Percentiles rank a stretch among this genome's conserved stretches.
Evolutionary conservation across 345 rosid genomes (phyloP).

Genomic region (Barbarea vulgaris): DNA sequence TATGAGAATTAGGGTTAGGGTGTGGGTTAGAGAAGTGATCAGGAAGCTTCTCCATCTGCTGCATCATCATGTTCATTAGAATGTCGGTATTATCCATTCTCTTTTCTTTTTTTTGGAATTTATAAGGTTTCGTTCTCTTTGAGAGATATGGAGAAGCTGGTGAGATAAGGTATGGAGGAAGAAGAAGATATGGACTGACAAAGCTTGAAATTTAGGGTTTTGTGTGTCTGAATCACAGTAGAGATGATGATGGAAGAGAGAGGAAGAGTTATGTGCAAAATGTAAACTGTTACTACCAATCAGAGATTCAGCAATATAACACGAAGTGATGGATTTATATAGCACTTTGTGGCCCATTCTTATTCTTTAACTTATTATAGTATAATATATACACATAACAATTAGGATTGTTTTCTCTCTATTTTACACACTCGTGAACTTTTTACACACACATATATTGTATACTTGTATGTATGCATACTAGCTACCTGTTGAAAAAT

Average conservation of each 20-base stretch:
- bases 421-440: neutral
- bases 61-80: constrained; percentile 57
- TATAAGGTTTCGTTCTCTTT: constrained; percentile 6
- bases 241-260: constrained; percentile 31
- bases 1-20: constrained; percentile 31
- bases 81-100: constrained; percentile 39
- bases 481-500: constrained; percentile 15
- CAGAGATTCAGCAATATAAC: constrained; percentile 36
- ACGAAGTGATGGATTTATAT: constrained; percentile 43
- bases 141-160: constrained; percentile 35
- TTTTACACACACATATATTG: neutral
- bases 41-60: constrained; percentile 64
- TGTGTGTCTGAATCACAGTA: neutral
- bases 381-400: constrained; percentile 4
- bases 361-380: constrained; percentile 35
- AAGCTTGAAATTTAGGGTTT: constrained; percentile 31
- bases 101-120: neutral
- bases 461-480: neutral
- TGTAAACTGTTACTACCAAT: constrained; percentile 35
- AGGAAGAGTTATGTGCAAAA: constrained; percentile 25
- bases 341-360: constrained; percentile 48
- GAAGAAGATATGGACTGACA: constrained; percentile 39
- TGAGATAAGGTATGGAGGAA: constrained; percentile 36
- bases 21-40: constrained; percentile 46
- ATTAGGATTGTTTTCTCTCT: neutral